A percentile compares a stretch with the other conserved stretches of the same genome.
Evolutionary conservation across 1,284 basidiomycete genomes (phyloP).

Genomic region (Golubevia sp.): DNA sequence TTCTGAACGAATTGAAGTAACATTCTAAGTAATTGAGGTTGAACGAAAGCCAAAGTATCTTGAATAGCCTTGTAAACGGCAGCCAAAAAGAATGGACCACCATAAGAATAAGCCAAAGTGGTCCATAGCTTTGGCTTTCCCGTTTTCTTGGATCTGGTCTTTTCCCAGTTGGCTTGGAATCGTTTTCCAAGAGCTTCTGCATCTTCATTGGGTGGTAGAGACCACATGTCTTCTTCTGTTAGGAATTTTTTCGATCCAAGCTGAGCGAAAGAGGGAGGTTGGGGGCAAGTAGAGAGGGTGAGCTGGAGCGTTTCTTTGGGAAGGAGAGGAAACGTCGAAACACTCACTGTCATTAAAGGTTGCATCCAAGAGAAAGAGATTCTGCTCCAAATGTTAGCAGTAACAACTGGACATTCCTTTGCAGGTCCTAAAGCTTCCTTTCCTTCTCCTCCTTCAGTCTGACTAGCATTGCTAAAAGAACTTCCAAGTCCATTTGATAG

Average conservation of each 20-base stretch:
- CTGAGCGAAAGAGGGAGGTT: not conserved
- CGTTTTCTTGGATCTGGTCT: constrained; percentile 5
- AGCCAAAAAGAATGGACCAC: constrained; percentile 75
- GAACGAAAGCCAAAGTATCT: constrained; percentile 80
- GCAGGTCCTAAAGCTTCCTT: constrained; percentile 64
- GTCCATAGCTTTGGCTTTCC: constrained; percentile 26
- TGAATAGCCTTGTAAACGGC: constrained; percentile 72
- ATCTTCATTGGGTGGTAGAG: constrained; percentile 68
- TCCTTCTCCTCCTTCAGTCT: constrained; percentile 55
- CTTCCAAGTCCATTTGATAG: constrained; percentile 3
- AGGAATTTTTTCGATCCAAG: constrained; percentile 53
- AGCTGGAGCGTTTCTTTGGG: no score
- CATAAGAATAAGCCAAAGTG: constrained; percentile 66
- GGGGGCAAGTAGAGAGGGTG: not conserved
- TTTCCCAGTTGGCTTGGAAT: constrained; percentile 66
- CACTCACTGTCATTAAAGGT: constrained; percentile 67
- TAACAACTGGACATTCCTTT: constrained; percentile 74
- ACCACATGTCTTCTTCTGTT: constrained; percentile 62
- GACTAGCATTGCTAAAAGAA: constrained; percentile 17
- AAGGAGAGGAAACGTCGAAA: not conserved
- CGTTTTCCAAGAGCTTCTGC: constrained; percentile 73
- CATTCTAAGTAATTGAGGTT: constrained; percentile 83
- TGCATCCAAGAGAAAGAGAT: constrained; percentile 78
- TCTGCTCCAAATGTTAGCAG: constrained; percentile 79
- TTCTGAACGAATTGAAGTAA: constrained; percentile 73